A percentile compares a stretch with the other conserved stretches of the same genome.
Evolutionary conservation across 177 flowering plant genomes (phyloP).

Genomic region (Vitis hybrid): DNA sequence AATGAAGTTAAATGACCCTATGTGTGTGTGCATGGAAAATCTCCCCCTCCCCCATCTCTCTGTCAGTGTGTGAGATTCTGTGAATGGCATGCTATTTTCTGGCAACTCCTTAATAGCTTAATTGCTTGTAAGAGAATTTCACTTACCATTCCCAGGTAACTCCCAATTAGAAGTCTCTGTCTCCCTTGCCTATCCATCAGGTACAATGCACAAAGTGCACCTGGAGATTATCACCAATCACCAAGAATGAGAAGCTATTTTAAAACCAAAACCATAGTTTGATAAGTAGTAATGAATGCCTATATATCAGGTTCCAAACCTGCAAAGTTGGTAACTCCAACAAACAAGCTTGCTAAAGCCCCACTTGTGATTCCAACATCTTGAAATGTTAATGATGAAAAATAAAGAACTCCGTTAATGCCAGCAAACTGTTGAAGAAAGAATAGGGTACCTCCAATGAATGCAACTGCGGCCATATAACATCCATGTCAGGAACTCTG

Average conservation of each 20-base stretch:
- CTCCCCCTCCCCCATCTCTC: no score
- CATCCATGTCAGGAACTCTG: not conserved
- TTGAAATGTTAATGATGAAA: constrained; percentile 76
- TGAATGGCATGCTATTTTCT: not conserved
- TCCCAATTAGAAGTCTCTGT: constrained; percentile 71
- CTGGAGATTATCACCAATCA: constrained; percentile 30
- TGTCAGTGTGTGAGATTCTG: not conserved
- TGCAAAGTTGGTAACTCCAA: constrained; percentile 79
- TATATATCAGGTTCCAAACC: constrained; percentile 33
- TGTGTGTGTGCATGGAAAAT: no score
- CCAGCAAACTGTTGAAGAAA: constrained; percentile 86
- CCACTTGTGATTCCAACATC: constrained; percentile 68
- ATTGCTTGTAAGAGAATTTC: not conserved
- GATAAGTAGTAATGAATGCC: not conserved
- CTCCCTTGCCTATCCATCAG: constrained; percentile 81
- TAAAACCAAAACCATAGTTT: not conserved
- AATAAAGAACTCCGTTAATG: constrained; percentile 84
- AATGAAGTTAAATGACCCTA: no score
- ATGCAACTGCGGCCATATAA: constrained; percentile 56
- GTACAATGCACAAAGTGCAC: constrained; percentile 62
- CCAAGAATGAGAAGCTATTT: constrained; percentile 4
- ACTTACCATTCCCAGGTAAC: constrained; percentile 86
- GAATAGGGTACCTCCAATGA: constrained; percentile 77
- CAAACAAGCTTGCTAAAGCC: constrained; percentile 62
- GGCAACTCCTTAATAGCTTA: not conserved